A percentile compares a stretch with the other conserved stretches of the same genome.
Conservation (phyloP, 2,329 filamentous ascomycete species). For the Fusarium redolens region DNA sequence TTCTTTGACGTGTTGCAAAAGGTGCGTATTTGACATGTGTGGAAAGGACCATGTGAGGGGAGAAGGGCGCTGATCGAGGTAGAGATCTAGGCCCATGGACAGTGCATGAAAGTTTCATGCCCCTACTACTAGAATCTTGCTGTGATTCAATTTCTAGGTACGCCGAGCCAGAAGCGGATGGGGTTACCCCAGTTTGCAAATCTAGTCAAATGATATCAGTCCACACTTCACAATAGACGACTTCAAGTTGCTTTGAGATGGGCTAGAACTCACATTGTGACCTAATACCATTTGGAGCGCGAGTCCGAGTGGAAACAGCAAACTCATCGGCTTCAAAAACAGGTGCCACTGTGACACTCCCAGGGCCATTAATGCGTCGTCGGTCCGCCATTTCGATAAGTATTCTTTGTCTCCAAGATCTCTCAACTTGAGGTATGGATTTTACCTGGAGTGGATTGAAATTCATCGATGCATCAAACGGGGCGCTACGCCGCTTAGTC, state of each 20-base stretch:
- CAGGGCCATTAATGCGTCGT: conserved; percentile 89
- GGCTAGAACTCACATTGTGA: conserved; percentile 78
- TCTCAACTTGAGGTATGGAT: conserved; percentile 27
- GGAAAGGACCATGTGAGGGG: conserved; percentile 88
- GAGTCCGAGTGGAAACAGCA: conserved; percentile 60
- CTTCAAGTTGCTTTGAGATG: not conserved
- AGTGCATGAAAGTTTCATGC: conserved; percentile 91
- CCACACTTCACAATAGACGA: not conserved
- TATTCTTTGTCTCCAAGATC: conserved; percentile 1
- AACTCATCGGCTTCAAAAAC: conserved; percentile 69
- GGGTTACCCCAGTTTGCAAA: conserved; percentile 90
- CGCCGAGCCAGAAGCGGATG: conserved; percentile 92
- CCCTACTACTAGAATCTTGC: conserved; percentile 63
- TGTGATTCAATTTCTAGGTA: conserved; percentile 77
- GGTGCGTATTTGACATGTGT: conserved; percentile 97
- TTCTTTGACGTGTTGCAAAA: conserved; percentile 84
- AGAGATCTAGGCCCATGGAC: conserved; percentile 94
- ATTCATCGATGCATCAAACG: conserved; percentile 31
- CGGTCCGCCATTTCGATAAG: conserved; percentile 76
- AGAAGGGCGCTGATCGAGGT: conserved; percentile 89
- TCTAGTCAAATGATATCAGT: conserved; percentile 62
- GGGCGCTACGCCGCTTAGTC: conserved; percentile 33
- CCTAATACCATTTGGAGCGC: conserved; percentile 77
- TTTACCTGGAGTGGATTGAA: conserved; percentile 26
- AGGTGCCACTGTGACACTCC: conserved; percentile 79